Evolutionary conservation across 345 rosid genomes (phyloP).

Genomic region (Syzygium oleosum): DNA sequence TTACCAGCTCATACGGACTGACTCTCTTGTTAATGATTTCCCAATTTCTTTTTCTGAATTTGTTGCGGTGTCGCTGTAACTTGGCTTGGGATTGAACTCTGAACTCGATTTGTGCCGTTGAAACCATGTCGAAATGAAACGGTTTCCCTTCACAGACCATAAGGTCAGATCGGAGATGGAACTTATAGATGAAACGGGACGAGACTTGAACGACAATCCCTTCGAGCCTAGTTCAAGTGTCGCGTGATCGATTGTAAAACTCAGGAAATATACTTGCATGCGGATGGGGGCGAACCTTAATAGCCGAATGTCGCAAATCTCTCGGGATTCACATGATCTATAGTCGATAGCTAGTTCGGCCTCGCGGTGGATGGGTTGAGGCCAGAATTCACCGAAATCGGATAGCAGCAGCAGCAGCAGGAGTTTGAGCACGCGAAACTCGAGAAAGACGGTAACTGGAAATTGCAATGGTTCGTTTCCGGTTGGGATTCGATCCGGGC

Average conservation of each 20-base stretch:
- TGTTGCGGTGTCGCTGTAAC: neutral
- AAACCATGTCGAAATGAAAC: accelerated
- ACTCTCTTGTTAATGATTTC: neutral
- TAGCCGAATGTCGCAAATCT: neutral
- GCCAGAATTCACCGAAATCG: neutral
- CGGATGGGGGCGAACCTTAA: neutral
- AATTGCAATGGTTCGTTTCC: neutral
- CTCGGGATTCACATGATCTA: neutral
- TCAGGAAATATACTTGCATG: neutral
- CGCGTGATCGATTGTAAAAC: neutral
- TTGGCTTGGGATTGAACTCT: neutral
- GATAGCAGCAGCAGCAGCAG: neutral
- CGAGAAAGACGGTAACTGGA: no score
- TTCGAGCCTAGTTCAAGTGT: neutral
- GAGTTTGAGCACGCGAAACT: no score
- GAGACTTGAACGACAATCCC: neutral
- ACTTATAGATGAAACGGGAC: neutral
- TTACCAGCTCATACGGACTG: neutral
- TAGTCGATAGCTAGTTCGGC: neutral
- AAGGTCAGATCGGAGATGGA: neutral
- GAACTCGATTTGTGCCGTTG: neutral
- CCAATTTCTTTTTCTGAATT: neutral
- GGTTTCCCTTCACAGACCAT: neutral
- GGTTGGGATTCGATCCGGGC: neutral
- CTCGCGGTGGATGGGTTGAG: neutral